Evolutionary conservation across 306 rosid genomes (phyloP).

Genomic region (Begonia fuchsioides): DNA sequence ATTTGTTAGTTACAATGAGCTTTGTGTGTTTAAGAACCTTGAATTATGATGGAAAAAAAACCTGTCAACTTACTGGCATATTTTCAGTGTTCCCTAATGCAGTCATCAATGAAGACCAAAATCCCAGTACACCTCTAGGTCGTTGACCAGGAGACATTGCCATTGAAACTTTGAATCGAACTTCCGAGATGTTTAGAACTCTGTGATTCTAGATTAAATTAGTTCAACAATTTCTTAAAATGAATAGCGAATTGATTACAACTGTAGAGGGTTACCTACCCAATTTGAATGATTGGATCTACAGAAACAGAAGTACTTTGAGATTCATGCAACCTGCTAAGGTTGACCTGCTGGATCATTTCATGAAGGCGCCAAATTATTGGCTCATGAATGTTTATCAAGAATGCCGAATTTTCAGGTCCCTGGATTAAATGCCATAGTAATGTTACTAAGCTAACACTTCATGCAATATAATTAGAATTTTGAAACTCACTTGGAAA

Average conservation of each 20-base stretch:
- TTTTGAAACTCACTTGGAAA: conserved; percentile 46
- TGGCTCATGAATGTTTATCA: conserved; percentile 84
- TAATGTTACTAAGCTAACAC: conserved; percentile 4
- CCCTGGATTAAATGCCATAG: conserved; percentile 37
- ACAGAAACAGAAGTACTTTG: conserved; percentile 86
- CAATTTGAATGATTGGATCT: conserved; percentile 76
- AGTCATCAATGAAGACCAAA: conserved; percentile 99
- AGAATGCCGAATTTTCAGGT: conserved; percentile 67
- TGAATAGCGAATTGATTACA: not conserved
- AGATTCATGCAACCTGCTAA: conserved; percentile 56
- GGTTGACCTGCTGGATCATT: conserved; percentile 79
- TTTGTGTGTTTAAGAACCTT: not conserved
- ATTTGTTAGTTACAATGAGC: not conserved
- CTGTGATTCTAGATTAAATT: conserved; percentile 35
- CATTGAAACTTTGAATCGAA: conserved; percentile 84
- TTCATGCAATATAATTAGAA: not conserved
- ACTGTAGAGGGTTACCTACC: conserved; percentile 32
- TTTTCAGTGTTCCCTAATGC: conserved; percentile 95
- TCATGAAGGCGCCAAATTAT: conserved; percentile 97
- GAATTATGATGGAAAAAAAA: conserved; percentile 10
- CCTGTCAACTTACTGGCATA: conserved; percentile 65
- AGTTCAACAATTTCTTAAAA: conserved; percentile 12
- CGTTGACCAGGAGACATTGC: conserved; percentile 91
- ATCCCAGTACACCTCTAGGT: conserved; percentile 91
- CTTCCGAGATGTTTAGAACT: conserved; percentile 72